phyloP scores from a whole-genome alignment of 164 flowering plant species.

The Tetrastigma voinierianum region DNA sequence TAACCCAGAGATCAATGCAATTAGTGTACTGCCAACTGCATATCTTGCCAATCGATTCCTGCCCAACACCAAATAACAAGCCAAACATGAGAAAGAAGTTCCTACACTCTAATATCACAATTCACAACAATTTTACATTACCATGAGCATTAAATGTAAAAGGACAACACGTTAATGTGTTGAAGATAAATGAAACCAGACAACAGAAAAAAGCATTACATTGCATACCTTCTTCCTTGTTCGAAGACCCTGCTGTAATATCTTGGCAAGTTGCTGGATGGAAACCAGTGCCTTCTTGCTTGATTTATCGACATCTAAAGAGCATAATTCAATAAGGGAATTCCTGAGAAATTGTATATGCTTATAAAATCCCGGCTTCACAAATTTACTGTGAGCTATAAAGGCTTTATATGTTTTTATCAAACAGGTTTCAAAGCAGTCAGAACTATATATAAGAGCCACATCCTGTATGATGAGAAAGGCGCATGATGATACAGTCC shows the following conservation, averaged over 20 bases:
- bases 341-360: constrained; percentile 55
- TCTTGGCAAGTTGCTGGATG: constrained; percentile 57
- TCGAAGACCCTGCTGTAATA: constrained; percentile 54
- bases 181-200: not conserved
- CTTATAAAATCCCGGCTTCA: constrained; percentile 42
- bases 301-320: constrained; percentile 64
- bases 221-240: constrained; percentile 70
- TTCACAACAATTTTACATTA: not conserved
- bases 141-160: not conserved
- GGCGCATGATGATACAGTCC: constrained; percentile 47
- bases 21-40: constrained; percentile 73
- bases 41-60: constrained; percentile 72
- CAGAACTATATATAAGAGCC: constrained; percentile 38
- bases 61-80: constrained; percentile 20
- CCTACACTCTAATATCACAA: not conserved
- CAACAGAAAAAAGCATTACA: not conserved
- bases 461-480: constrained; percentile 54
- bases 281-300: constrained; percentile 49
- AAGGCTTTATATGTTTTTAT: constrained; percentile 57
- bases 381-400: constrained; percentile 50
- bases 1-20: constrained; percentile 90
- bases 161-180: not conserved
- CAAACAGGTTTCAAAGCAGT: constrained; percentile 57
- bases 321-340: constrained; percentile 68
- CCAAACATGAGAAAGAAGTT: not conserved